A percentile compares a stretch with the other conserved stretches of the same genome.
Evolutionary conservation across 2,329 filamentous ascomycete species (phyloP).

Genomic region (Talaromyces sp.): DNA sequence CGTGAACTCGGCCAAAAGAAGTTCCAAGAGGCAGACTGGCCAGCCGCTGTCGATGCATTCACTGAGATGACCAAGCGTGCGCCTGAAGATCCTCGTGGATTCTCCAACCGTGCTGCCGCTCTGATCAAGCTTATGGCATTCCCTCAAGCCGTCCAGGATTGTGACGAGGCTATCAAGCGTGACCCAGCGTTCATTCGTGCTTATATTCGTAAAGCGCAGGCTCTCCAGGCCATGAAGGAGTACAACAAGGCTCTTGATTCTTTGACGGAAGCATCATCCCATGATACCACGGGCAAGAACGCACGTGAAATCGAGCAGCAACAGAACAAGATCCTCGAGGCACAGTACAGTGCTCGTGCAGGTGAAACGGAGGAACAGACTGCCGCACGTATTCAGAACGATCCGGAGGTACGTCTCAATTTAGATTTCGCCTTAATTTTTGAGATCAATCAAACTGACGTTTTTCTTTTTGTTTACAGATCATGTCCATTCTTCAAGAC

Average conservation of each 20-base stretch:
- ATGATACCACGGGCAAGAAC: constrained; percentile 77
- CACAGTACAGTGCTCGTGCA: constrained; percentile 85
- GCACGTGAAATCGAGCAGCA: constrained; percentile 87
- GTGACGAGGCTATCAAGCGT: constrained; percentile 82
- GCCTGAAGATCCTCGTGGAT: constrained; percentile 86
- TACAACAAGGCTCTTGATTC: constrained; percentile 92
- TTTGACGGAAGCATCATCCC: constrained; percentile 70
- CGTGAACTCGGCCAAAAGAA: constrained; percentile 92
- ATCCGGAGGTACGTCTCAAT: constrained; percentile 68
- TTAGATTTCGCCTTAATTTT: too few species aligned
- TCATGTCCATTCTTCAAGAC: constrained; percentile 87
- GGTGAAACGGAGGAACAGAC: constrained; percentile 97
- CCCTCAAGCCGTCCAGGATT: constrained; percentile 88
- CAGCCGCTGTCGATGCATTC: constrained; percentile 89
- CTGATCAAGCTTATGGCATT: constrained; percentile 96
- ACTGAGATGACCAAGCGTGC: constrained; percentile 94
- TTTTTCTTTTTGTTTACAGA: constrained; percentile 47
- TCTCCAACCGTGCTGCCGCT: constrained; percentile 94
- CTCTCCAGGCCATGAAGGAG: constrained; percentile 94
- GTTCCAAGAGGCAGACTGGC: constrained; percentile 96
- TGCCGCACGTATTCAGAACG: constrained; percentile 78
- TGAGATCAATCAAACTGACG: too few species aligned
- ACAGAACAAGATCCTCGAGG: constrained; percentile 83
- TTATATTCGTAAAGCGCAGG: constrained; percentile 94
- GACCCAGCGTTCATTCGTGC: constrained; percentile 91